Evolutionary conservation across 2,329 filamentous ascomycete genomes (phyloP).

Genomic region (Catunica adiposa): DNA sequence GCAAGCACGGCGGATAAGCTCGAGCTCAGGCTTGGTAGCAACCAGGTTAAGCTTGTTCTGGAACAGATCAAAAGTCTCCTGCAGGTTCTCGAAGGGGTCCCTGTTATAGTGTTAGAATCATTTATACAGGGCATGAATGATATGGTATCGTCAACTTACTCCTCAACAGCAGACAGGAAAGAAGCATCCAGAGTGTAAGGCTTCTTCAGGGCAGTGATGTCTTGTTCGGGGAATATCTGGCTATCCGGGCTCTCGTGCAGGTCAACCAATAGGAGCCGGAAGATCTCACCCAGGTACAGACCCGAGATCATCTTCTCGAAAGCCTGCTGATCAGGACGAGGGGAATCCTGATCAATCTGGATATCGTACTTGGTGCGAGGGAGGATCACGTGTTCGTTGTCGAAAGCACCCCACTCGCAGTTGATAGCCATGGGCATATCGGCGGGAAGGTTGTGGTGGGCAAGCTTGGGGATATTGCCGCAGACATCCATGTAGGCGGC

Average conservation of each 20-base stretch:
- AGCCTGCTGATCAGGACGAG: slow-evolving; percentile 80
- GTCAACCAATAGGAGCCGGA: slow-evolving; percentile 73
- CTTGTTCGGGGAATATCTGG: slow-evolving; percentile 69
- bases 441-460: slow-evolving; percentile 71
- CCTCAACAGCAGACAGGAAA: slow-evolving; percentile 83
- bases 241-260: slow-evolving; percentile 61
- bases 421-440: slow-evolving; percentile 87
- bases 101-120: slow-evolving; percentile 28
- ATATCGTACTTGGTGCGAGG: slow-evolving; percentile 74
- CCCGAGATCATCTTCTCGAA: slow-evolving; percentile 98
- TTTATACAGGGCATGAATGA: neutral
- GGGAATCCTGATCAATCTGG: slow-evolving; percentile 78
- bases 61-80: slow-evolving; percentile 75
- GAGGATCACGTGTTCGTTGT: slow-evolving; percentile 80
- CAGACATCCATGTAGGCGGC: slow-evolving; percentile 95
- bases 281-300: slow-evolving; percentile 85
- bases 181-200: slow-evolving; percentile 83
- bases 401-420: slow-evolving; percentile 94
- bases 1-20: slow-evolving; percentile 73
- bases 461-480: slow-evolving; percentile 83
- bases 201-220: slow-evolving; percentile 64
- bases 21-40: slow-evolving; percentile 62
- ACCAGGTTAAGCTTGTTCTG: slow-evolving; percentile 55
- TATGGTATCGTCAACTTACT: slow-evolving; percentile 31
- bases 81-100: slow-evolving; percentile 89